Evolutionary conservation across 192 early-diverging fungal genomes (phyloP), one percentile per base, ranked within the genome.

Genomic region (Coemansia aciculifera): DNA sequence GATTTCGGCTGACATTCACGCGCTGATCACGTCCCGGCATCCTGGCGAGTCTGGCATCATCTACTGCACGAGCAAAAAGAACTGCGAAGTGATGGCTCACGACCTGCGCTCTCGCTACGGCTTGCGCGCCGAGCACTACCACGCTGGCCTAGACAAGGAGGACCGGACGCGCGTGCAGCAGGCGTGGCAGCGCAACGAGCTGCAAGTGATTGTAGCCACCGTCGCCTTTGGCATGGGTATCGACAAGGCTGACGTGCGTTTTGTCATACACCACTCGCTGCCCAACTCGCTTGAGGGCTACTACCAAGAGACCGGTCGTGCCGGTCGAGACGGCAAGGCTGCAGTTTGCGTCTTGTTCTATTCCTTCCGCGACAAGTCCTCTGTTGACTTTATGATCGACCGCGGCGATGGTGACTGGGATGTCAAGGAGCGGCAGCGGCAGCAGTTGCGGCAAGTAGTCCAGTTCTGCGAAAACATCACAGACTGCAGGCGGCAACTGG

Each of bases 201-300:
- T 91, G 1, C 81, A 92, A 49, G 87, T 99, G 34, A 95, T 99
- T 74, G 92, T 96, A 1, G 97, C 96, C 0, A 99, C 97, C 0
- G 86, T 98, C 23, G 97, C 97, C 0, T 99, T 99, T 84, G 96
- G 97, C 9, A 96, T 99, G 95, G 97, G 96, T 9, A 96, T 98
- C 49, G 95, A 99, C 83, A 98, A 99, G 81, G 75, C 92, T 5
- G 93, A 98, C 64, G 96, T 99, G 24, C 92, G 96, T 9, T 97
- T 92, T 75, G 95, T 99, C 1, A 91, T 97, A 15, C 97, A 99
- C 64, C 90, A 93, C 75, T 89, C 90, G 11, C 77, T 99, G 23
- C 95, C 96, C 0, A 87, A 91, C 11, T 94, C 91, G 38, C 70
- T 99, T 1, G 97, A 99, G 76, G 94, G 93, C 0, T 99, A 99